phyloP scores from a whole-genome alignment of 2,329 filamentous ascomycete species.

The Fusarium proliferatum region DNA sequence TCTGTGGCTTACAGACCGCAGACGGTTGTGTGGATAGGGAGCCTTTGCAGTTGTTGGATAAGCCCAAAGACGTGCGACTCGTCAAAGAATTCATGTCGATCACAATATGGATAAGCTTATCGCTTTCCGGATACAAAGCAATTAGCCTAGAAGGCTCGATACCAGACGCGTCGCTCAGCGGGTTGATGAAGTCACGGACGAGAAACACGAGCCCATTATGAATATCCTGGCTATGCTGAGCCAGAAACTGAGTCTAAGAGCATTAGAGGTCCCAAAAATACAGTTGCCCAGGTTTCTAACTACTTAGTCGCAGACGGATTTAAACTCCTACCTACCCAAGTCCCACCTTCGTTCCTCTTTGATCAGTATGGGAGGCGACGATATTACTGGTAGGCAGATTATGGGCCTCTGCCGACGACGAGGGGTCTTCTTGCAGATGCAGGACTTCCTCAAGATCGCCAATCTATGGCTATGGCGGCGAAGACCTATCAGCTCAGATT shows the following conservation, averaged over 20 bases:
- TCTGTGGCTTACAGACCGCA: not conserved
- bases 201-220: not conserved
- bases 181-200: not conserved
- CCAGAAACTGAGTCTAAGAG: not conserved
- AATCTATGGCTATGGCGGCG: accelerated
- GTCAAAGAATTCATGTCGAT: not conserved
- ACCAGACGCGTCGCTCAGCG: too few relatives aligned
- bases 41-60: too few relatives aligned
- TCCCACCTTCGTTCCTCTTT: not conserved
- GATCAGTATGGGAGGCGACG: not conserved
- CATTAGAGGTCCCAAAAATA: not conserved
- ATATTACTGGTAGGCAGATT: not conserved
- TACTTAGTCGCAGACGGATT: not conserved
- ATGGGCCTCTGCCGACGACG: accelerated
- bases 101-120: not conserved
- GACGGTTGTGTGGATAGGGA: not conserved
- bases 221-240: not conserved
- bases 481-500: not conserved
- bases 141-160: not conserved
- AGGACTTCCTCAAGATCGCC: not conserved
- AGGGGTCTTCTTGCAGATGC: not conserved
- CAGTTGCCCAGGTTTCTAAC: not conserved
- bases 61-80: not conserved
- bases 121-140: not conserved
- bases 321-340: accelerated